Percentiles rank a stretch among this genome's conserved stretches.
Conservation (phyloP, 495 filamentous ascomycete genomes). For the Aspergillus egyptiacus region DNA sequence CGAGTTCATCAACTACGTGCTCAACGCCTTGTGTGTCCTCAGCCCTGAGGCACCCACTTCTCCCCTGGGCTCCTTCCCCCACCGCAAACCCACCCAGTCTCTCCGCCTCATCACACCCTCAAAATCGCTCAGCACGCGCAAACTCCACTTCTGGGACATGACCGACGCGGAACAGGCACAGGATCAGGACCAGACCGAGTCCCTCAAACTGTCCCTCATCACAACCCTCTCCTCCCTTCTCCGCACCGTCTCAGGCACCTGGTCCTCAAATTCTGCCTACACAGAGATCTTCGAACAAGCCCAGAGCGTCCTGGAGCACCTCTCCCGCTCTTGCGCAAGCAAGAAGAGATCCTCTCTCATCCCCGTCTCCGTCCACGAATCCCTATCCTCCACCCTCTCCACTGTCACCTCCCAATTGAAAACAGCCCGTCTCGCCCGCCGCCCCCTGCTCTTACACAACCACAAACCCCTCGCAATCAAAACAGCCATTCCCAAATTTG, state of each 20-base stretch:
- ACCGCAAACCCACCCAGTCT: conserved; percentile 49
- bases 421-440: conserved; percentile 52
- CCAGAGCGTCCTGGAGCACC: conserved; percentile 47
- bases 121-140: conserved; percentile 23
- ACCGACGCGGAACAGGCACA: neutral
- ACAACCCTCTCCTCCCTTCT: conserved; percentile 53
- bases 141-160: conserved; percentile 53
- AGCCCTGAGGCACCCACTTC: conserved; percentile 43
- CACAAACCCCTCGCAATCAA: conserved; percentile 87
- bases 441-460: conserved; percentile 81
- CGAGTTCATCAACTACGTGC: conserved; percentile 73
- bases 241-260: conserved; percentile 54
- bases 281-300: conserved; percentile 63
- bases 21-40: conserved; percentile 69
- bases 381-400: conserved; percentile 37
- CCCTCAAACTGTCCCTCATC: conserved; percentile 55
- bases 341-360: conserved; percentile 28
- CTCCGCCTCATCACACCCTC: conserved; percentile 44
- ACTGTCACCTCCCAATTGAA: conserved; percentile 38
- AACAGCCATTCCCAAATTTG: conserved; percentile 87
- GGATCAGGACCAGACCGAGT: conserved; percentile 31
- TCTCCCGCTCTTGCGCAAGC: conserved; percentile 45
- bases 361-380: conserved; percentile 31
- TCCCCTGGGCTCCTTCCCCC: conserved; percentile 53
- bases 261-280: conserved; percentile 63